Conservation (phyloP, 2,329 filamentous ascomycete genomes). For the Phialophora macrospora region DNA sequence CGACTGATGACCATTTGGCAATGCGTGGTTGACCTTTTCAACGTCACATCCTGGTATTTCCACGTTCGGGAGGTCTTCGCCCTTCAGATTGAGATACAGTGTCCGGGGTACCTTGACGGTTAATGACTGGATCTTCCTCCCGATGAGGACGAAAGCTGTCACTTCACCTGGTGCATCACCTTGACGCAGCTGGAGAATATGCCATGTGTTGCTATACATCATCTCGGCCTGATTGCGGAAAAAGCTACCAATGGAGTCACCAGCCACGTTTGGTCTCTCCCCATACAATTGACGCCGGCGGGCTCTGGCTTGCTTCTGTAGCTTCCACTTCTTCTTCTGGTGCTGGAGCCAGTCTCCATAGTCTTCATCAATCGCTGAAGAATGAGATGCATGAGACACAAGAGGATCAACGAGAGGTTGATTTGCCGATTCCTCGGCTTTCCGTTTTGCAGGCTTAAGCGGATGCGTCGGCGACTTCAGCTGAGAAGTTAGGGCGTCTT, state of each 20-base stretch:
- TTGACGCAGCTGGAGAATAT: conserved; percentile 82
- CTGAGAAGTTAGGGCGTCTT: conserved; percentile 76
- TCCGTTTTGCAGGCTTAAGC: conserved; percentile 72
- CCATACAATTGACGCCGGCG: conserved; percentile 91
- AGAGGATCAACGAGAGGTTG: conserved; percentile 70
- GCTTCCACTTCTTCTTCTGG: conserved; percentile 98
- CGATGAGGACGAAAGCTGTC: conserved; percentile 86
- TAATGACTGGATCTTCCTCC: conserved; percentile 84
- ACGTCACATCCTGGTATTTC: conserved; percentile 83
- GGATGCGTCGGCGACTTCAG: conserved; percentile 66
- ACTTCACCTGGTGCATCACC: conserved; percentile 87
- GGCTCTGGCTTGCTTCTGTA: conserved; percentile 87
- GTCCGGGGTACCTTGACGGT: conserved; percentile 88
- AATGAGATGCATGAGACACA: conserved; percentile 76
- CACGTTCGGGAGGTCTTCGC: conserved; percentile 83
- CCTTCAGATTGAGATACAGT: conserved; percentile 89
- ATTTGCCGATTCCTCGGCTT: conserved; percentile 65
- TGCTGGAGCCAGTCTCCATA: conserved; percentile 89
- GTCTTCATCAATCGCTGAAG: conserved; percentile 84
- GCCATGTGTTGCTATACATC: conserved; percentile 92
- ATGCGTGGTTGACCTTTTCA: conserved; percentile 88
- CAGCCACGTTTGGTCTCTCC: conserved; percentile 69
- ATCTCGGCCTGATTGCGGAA: conserved; percentile 93
- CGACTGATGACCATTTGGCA: conserved; percentile 93
- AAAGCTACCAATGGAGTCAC: conserved; percentile 68